Evolutionary conservation across 345 rosid genomes (phyloP).

Genomic region (Anacardium occidentale): DNA sequence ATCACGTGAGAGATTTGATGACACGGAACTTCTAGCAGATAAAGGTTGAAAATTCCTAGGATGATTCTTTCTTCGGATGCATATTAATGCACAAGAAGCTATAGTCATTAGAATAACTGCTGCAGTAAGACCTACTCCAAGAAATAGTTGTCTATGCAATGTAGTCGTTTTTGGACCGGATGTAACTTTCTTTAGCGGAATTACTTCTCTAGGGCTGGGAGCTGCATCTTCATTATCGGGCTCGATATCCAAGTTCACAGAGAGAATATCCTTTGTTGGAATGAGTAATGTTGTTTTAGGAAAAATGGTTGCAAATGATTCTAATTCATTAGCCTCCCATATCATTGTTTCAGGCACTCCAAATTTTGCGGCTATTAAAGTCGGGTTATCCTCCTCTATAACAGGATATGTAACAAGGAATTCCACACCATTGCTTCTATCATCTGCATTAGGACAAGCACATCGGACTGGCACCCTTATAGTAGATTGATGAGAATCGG

Average conservation of each 20-base stretch:
- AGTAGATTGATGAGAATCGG: conserved; percentile 7
- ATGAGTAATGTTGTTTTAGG: conserved; percentile 36
- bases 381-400: conserved; percentile 22
- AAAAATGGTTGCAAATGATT: conserved; percentile 19
- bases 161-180: conserved; percentile 8
- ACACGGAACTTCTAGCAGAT: conserved; percentile 17
- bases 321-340: conserved; percentile 26
- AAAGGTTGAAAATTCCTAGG: conserved; percentile 25
- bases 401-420: conserved; percentile 39
- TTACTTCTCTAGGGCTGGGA: conserved; percentile 19
- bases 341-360: conserved; percentile 14
- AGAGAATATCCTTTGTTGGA: conserved; percentile 22
- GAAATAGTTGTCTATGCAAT: conserved; percentile 1
- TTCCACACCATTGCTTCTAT: conserved; percentile 20
- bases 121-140: conserved; percentile 22
- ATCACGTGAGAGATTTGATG: conserved; percentile 29
- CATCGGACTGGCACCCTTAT: conserved; percentile 35
- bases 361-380: conserved; percentile 28
- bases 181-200: conserved; percentile 16
- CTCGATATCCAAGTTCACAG: conserved; percentile 18
- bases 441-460: conserved; percentile 34
- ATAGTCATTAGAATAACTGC: conserved; percentile 12
- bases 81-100: background rate
- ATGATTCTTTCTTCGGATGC: conserved; percentile 12
- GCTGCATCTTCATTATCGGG: conserved; percentile 7